Evolutionary conservation across 257 asterid species (phyloP).

Genomic region (Nicotiana benthamiana): DNA sequence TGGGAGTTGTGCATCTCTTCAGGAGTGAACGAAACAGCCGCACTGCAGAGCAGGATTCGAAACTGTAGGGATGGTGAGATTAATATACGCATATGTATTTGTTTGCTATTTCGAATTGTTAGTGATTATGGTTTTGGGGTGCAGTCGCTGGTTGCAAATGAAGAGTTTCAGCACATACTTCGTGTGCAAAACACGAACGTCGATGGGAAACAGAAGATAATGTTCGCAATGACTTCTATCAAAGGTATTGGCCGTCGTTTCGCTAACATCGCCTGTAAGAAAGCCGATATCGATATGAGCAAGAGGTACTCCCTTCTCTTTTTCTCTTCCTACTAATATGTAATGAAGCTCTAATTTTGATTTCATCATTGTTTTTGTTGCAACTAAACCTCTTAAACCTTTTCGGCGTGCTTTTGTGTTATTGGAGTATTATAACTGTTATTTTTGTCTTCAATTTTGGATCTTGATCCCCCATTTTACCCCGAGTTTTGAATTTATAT

Average conservation of each 20-base stretch:
- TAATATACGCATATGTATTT: not conserved
- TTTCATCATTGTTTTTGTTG: not conserved
- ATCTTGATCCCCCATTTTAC: not conserved
- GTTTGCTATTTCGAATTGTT: not conserved
- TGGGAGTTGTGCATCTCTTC: not conserved
- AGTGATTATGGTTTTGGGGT: not conserved
- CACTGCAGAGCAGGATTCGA: not conserved
- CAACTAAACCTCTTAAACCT: not conserved
- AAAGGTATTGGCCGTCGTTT: constrained; percentile 7
- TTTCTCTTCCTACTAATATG: not conserved
- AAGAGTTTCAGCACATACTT: constrained; percentile 5
- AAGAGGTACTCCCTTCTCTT: not conserved
- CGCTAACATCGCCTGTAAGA: constrained; percentile 2
- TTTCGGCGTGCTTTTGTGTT: not conserved
- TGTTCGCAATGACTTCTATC: constrained; percentile 7
- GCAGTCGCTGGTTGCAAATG: constrained; percentile 6
- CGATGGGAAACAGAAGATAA: constrained; percentile 1
- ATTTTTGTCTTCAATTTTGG: not conserved
- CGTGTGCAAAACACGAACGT: constrained; percentile 5
- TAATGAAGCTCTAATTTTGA: not conserved
- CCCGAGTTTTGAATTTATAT: not conserved
- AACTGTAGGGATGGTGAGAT: not conserved
- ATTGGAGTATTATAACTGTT: not conserved
- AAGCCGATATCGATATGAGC: constrained; percentile 5
- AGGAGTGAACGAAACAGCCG: not conserved